These are phyloP conservation scores for Rhodofomes roseus DNA, from an alignment of 1,284 basidiomycete genomes.

Conservation along the genomic window DNA sequence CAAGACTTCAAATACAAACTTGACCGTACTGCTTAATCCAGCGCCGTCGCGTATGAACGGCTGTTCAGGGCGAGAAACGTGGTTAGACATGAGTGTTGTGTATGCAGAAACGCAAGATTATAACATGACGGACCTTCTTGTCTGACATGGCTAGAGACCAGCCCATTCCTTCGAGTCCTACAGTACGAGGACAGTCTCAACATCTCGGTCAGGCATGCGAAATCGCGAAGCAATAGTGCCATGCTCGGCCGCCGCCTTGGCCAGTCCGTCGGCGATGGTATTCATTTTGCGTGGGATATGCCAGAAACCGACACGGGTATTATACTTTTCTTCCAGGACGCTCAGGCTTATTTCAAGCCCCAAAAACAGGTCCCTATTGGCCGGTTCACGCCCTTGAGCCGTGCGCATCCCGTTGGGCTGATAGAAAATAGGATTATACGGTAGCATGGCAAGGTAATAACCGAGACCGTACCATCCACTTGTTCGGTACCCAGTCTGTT, in stretches of 20 bases:
- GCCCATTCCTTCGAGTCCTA: no score
- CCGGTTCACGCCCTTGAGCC: constrained; percentile 14
- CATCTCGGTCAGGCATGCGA: no score
- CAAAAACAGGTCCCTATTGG: constrained; percentile 27
- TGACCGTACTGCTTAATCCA: no score
- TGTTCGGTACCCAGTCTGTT: constrained; percentile 29
- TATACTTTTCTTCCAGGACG: constrained; percentile 11
- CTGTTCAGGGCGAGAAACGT: no score
- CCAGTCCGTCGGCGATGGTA: background rate
- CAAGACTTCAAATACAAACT: no score
- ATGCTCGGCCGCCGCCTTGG: background rate
- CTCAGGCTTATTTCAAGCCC: constrained; percentile 20
- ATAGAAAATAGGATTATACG: background rate
- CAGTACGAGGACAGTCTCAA: no score
- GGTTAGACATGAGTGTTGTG: no score
- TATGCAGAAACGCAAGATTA: no score
- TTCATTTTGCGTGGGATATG: constrained; percentile 20
- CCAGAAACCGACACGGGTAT: constrained; percentile 21
- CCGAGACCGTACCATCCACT: constrained; percentile 24
- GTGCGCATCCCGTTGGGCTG: constrained; percentile 22
- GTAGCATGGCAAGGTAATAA: background rate
- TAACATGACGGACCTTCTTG: no score
- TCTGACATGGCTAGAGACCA: no score
- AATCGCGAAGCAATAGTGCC: no score
- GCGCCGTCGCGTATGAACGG: no score